Conservation (phyloP, 2,329 filamentous ascomycete species). For the Penicillium janthinellum region DNA sequence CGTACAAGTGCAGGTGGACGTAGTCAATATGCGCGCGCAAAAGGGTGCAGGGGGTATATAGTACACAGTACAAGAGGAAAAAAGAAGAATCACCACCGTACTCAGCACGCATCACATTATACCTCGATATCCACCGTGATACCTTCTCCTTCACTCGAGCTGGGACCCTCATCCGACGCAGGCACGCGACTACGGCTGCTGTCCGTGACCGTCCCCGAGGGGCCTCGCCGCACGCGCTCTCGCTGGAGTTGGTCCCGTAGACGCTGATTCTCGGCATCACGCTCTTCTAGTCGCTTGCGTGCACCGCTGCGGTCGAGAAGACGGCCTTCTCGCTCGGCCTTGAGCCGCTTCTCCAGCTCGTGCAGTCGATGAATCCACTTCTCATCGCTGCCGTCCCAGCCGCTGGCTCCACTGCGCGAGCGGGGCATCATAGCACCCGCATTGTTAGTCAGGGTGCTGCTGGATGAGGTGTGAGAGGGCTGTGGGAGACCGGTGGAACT, state of each 20-base stretch:
- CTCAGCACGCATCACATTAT: constrained; percentile 17
- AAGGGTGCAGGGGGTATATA: constrained; percentile 17
- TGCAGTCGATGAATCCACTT: constrained; percentile 83
- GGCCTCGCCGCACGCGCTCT: constrained; percentile 49
- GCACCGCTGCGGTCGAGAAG: constrained; percentile 83
- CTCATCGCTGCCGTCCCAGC: constrained; percentile 57
- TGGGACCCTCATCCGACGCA: constrained; percentile 33
- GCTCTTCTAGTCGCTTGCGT: constrained; percentile 74
- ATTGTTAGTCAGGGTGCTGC: constrained; percentile 34
- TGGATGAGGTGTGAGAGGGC: constrained; percentile 37
- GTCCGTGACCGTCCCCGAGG: constrained; percentile 27
- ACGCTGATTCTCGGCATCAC: constrained; percentile 72
- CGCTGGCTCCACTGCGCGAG: constrained; percentile 25
- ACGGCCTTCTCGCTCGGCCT: constrained; percentile 84
- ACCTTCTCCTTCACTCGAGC: constrained; percentile 42
- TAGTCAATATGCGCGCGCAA: constrained; percentile 5
- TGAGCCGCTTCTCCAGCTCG: constrained; percentile 84
- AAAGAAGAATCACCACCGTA: constrained; percentile 9
- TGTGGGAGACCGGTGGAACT: constrained; percentile 39
- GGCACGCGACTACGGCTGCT: constrained; percentile 21
- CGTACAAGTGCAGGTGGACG: constrained; percentile 10
- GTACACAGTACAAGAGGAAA: constrained; percentile 6
- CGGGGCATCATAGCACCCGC: constrained; percentile 30
- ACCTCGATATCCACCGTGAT: constrained; percentile 44
- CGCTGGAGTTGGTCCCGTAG: constrained; percentile 65